Conservation (phyloP, 2,329 filamentous ascomycete species). For the Fusarium torreyae region DNA sequence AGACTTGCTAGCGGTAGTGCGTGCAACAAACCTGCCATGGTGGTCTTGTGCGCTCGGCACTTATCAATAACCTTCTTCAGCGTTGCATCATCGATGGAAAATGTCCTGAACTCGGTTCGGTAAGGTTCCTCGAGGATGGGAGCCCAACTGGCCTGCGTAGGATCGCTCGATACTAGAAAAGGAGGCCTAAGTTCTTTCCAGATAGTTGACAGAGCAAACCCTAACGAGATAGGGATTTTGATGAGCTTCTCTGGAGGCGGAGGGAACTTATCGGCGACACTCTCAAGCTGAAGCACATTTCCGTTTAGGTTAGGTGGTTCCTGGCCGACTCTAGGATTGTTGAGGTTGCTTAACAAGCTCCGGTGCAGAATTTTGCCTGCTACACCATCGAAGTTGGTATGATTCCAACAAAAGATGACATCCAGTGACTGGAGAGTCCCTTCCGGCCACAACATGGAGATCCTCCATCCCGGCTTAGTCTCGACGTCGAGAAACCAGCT, state of each 20-base stretch:
- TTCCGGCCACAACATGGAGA: slow-evolving; percentile 37
- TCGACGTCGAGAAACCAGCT: slow-evolving; percentile 42
- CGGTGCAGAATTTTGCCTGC: slow-evolving; percentile 53
- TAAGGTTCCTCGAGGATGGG: slow-evolving; percentile 39
- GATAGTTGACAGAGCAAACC: slow-evolving; percentile 35
- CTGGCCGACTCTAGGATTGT: slow-evolving; percentile 11
- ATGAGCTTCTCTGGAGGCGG: slow-evolving; percentile 46
- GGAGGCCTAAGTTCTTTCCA: slow-evolving; percentile 42
- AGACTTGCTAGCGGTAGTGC: slow-evolving; percentile 45
- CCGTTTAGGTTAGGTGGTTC: slow-evolving; percentile 5
- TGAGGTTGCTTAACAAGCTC: slow-evolving; percentile 49
- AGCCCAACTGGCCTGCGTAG: slow-evolving; percentile 44
- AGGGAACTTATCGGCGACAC: slow-evolving; percentile 34
- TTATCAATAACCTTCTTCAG: slow-evolving; percentile 39
- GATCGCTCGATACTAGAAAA: slow-evolving; percentile 19
- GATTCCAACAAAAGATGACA: slow-evolving; percentile 50
- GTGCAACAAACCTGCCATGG: slow-evolving; percentile 51
- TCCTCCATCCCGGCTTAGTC: slow-evolving; percentile 48
- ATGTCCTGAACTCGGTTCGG: slow-evolving; percentile 40
- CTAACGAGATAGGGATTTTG: slow-evolving; percentile 38
- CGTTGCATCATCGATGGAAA: slow-evolving; percentile 36
- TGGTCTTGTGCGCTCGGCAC: slow-evolving; percentile 50
- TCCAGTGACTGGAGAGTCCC: slow-evolving; percentile 35
- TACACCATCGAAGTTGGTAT: slow-evolving; percentile 50
- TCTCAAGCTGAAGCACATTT: slow-evolving; percentile 19